Evolutionary conservation across 257 asterid genomes (phyloP).

Genomic region (Solanum chilense): DNA sequence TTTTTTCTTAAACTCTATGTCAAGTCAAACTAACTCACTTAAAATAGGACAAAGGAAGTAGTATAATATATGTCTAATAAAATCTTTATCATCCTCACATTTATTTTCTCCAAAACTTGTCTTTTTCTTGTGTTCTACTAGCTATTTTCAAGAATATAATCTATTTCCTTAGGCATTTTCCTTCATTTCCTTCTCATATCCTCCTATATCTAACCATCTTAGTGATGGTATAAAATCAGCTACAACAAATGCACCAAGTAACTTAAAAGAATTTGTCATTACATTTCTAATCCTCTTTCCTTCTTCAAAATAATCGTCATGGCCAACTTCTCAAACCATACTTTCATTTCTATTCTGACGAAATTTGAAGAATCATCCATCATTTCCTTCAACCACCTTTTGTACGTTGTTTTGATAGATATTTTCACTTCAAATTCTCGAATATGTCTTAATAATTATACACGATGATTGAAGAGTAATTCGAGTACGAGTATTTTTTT

Average conservation of each 20-base stretch:
- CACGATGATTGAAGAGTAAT: conserved; percentile 7
- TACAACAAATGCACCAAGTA: background rate
- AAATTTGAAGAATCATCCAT: background rate
- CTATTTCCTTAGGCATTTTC: conserved; percentile 5
- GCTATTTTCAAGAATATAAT: conserved; percentile 8
- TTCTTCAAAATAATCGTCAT: background rate
- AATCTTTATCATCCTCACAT: background rate
- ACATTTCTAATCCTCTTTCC: background rate
- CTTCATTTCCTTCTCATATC: conserved; percentile 15
- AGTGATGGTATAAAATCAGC: conserved; percentile 11
- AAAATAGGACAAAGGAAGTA: too few relatives aligned
- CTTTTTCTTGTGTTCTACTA: conserved; percentile 10
- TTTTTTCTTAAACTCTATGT: too few relatives aligned
- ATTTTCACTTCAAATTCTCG: conserved; percentile 2
- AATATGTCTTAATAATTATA: conserved; percentile 5
- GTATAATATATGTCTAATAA: background rate
- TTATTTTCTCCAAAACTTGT: background rate
- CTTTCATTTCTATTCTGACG: conserved; percentile 7
- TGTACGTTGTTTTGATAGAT: background rate
- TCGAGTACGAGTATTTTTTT: conserved; percentile 6
- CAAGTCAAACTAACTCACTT: too few relatives aligned
- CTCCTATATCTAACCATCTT: conserved; percentile 19
- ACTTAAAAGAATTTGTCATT: background rate
- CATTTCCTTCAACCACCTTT: background rate
- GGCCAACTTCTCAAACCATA: conserved; percentile 8